These are phyloP conservation scores for Microbotryomycetes sp. DNA, from an alignment of 1,284 basidiomycete genomes.

Conservation along the genomic window DNA sequence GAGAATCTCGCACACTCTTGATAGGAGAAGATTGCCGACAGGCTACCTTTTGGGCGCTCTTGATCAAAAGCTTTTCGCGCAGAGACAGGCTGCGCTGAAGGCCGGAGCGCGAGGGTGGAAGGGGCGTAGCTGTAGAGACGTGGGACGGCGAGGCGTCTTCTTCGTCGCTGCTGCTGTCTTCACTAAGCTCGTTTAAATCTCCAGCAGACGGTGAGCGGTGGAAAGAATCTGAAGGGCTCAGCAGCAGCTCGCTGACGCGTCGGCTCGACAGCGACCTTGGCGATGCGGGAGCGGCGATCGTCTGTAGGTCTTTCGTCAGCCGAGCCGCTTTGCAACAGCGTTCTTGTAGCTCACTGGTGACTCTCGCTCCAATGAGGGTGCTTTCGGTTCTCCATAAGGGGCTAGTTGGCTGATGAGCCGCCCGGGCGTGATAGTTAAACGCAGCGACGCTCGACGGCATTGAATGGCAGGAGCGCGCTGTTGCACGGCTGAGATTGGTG, in stretches of 20 bases:
- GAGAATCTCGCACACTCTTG: too few relatives aligned
- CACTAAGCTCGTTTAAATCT: background rate
- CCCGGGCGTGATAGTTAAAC: background rate
- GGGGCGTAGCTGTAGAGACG: background rate
- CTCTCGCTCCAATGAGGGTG: too few relatives aligned
- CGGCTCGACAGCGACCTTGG: background rate
- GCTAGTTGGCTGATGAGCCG: too few relatives aligned
- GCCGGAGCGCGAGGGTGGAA: background rate
- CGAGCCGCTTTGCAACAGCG: too few relatives aligned
- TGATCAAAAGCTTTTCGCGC: background rate
- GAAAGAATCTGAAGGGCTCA: background rate
- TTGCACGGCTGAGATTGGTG: background rate
- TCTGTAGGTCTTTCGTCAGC: too few relatives aligned
- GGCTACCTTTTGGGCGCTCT: background rate
- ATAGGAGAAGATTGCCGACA: background rate
- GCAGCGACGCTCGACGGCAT: background rate
- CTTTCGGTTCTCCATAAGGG: too few relatives aligned
- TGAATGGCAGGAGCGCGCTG: background rate
- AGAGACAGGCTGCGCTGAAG: background rate
- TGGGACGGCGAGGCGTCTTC: background rate
- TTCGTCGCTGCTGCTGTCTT: background rate
- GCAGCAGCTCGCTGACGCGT: background rate
- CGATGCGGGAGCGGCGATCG: background rate
- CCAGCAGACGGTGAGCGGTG: background rate
- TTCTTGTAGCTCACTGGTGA: too few relatives aligned